Conservation (phyloP, 331 rosid species). For the Malus hybrid region DNA sequence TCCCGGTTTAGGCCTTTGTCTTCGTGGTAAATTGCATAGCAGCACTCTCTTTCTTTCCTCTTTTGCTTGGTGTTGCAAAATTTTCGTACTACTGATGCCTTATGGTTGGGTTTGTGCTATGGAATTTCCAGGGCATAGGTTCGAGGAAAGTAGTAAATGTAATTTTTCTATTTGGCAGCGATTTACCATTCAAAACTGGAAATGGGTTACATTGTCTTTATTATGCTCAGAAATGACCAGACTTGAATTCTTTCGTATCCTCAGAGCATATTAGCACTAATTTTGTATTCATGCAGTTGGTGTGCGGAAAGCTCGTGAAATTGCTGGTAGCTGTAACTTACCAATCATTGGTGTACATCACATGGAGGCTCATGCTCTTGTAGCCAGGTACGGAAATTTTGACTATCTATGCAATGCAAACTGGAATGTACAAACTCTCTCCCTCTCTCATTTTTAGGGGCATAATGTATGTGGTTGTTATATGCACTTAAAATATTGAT, state of each 20-base stretch:
- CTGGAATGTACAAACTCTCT: neutral
- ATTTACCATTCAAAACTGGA: neutral
- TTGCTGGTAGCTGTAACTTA: conserved; percentile 55
- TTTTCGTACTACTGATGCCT: neutral
- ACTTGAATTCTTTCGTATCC: neutral
- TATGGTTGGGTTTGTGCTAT: neutral
- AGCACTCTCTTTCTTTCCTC: neutral
- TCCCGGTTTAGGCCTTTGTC: conserved; percentile 97
- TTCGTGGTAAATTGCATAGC: conserved; percentile 57
- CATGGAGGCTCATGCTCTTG: conserved; percentile 99
- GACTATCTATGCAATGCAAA: neutral
- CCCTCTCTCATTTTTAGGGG: neutral
- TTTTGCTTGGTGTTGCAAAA: neutral
- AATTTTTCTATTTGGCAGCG: neutral
- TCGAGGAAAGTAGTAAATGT: neutral
- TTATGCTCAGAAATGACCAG: neutral
- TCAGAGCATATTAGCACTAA: conserved; percentile 15
- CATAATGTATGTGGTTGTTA: neutral
- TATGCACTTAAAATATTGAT: neutral
- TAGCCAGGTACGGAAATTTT: conserved; percentile 61
- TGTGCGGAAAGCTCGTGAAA: conserved; percentile 71
- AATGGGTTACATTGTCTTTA: neutral
- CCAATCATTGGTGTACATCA: conserved; percentile 94
- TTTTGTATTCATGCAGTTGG: conserved; percentile 59
- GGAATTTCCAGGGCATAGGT: neutral